A percentile compares a stretch with the other conserved stretches of the same genome.
Conservation (phyloP, 2,329 filamentous ascomycete species). For the Talaromyces funiculosus region DNA sequence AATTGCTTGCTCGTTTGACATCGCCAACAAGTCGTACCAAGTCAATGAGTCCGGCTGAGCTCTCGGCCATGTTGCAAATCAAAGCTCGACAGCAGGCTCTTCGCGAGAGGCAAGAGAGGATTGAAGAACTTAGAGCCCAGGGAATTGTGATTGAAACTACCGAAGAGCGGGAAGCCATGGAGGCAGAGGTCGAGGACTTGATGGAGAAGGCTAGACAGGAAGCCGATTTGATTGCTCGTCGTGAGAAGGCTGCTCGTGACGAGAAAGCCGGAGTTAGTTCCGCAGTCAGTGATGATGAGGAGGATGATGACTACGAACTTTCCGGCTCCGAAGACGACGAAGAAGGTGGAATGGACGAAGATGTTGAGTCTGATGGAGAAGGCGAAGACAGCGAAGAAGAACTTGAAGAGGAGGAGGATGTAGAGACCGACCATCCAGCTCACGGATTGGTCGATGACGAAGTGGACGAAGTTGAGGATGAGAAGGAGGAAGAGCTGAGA, state of each 20-base stretch:
- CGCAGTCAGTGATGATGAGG: constrained; percentile 40
- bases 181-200: constrained; percentile 79
- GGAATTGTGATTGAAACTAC: constrained; percentile 77
- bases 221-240: constrained; percentile 69
- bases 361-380: constrained; percentile 26
- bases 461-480: constrained; percentile 39
- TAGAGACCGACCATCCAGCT: constrained; percentile 24
- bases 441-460: constrained; percentile 23
- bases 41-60: constrained; percentile 62
- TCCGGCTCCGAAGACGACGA: constrained; percentile 46
- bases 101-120: constrained; percentile 67
- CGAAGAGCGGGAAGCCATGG: constrained; percentile 78
- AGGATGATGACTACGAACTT: constrained; percentile 40
- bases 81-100: constrained; percentile 76
- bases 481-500: constrained; percentile 22
- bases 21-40: constrained; percentile 47
- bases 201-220: constrained; percentile 78
- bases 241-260: constrained; percentile 69
- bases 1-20: constrained; percentile 68
- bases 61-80: constrained; percentile 62
- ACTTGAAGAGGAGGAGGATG: constrained; percentile 14
- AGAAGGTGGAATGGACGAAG: constrained; percentile 33
- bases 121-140: constrained; percentile 70
- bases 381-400: constrained; percentile 17
- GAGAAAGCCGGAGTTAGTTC: constrained; percentile 50